Base-by-base conservation (phyloP, 805 yeast genomes). In the Yarrowia hollandica region DNA sequence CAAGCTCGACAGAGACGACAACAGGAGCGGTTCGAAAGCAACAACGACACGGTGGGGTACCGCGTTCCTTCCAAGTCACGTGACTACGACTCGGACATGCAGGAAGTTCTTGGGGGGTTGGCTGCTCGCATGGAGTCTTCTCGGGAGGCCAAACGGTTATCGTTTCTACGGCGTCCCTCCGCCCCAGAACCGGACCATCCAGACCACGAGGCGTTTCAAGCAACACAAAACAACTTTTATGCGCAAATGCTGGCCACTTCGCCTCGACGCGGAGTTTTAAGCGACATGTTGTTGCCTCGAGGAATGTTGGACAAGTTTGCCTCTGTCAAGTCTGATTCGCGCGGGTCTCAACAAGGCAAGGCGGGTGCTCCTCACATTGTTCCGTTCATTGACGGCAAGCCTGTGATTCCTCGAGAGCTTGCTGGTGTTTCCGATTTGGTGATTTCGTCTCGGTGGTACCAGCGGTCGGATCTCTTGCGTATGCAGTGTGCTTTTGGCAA, bases 191-290 rank as follows among this genome's bases (percentile, higher is more conserved):
- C 9, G 12, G 37, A 28, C 48, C 26, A 19, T 16, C 3, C 16
- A 3, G 57, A 54, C 16, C 38, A 28, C 9, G 30, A 37, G 37
- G 30, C 30, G 0, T 21, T 11, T 19, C 21, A 38, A 21, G 38
- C 35, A 22, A 21, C 22, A 0, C 25, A 23, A 3, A 26, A 38
- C 48, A 54, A 38, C 35, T 15, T 54, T 19, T 54, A n/a, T 11
- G 59, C 59, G 4, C 46, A 38, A 22, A 26, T 38, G 30, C 19
- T 54, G 26, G 48, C 59, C n/a, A 4, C 28, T 2, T 28, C 59
- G 2, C 30, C 37, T 5, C 6, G 59, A 54, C 37, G 12, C 12
- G 50, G 10, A 3, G 5, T 30, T 19, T 9, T 28, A 2, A 11
- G 12, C 3, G 30, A 23, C 7, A 14, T 10, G 3, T 1, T 28